Evolutionary conservation across 768 basidiomycete species (phyloP), one percentile per base, ranked within the genome.

Genomic region (Hypsizygus marmoreus): DNA sequence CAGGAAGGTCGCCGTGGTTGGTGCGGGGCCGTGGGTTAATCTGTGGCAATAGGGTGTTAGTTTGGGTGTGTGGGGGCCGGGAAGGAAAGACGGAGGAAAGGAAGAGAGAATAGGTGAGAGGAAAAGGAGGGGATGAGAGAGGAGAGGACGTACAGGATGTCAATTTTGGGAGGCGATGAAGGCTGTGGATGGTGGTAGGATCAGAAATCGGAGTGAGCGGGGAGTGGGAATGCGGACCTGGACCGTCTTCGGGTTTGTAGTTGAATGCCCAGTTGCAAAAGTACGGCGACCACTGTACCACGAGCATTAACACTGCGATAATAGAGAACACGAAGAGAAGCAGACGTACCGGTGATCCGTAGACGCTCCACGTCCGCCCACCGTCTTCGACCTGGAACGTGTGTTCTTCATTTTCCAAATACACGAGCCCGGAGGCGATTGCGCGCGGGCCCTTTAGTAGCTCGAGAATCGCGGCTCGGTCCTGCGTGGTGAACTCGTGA

Each of bases 261-360:
- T 77, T 77, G 55, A 81, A 79, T 6, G 79, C 80, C 77, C 79
- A 80, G 36, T 69, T 60, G 49, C 38, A 64, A 49, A 74, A 79
- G 33, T 63, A 61, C 0, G 77, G 76, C 5, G 72, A 71, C 77
- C 75, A 78, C 75, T 45, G 2, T 8, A 25, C 12, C 23, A 37
- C 43, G 37, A 4, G 3, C 7, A 14, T 25, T 20, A 20, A 23
- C 17, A 31, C 3, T 29, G 17, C 14, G 7, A n/a, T 13, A n/a
- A 20, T 24, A 35, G 17, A 16, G 34, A 9, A 29, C 13, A n/a
- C 20, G n/a, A n/a, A n/a, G n/a, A n/a, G n/a, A n/a, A n/a, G n/a
- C n/a, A 11, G 20, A 58, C 79, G 25, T 45, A 84, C 86, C 8
- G 85, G 86, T 14, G 84, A 84, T 0, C 85, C 86, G 61, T 83